Evolutionary conservation across 2,329 filamentous ascomycete species (phyloP).

Genomic region (Epichloe festucae): DNA sequence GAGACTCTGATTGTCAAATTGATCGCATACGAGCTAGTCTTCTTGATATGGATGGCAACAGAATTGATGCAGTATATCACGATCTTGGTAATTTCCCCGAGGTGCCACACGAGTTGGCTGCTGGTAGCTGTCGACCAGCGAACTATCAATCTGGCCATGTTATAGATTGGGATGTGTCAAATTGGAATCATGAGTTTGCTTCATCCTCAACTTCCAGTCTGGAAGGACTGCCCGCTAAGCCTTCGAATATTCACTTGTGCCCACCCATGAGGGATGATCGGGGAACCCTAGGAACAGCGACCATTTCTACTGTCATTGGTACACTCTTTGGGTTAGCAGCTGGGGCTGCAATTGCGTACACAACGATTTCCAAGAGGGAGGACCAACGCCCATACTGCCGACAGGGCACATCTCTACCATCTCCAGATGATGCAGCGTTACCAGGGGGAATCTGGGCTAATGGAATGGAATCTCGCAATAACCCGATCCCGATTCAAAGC

Average conservation of each 20-base stretch:
- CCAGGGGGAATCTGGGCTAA: too few relatives aligned
- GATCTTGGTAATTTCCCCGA: conserved; percentile 12
- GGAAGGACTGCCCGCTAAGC: background rate
- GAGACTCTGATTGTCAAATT: background rate
- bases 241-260: background rate
- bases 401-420: conserved; percentile 16
- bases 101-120: background rate
- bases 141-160: background rate
- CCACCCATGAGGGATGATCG: background rate
- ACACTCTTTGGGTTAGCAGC: conserved; percentile 69
- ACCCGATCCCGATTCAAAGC: background rate
- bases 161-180: background rate
- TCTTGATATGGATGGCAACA: conserved; percentile 72
- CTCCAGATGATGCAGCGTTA: background rate
- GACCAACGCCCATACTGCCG: conserved; percentile 29
- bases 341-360: conserved; percentile 51
- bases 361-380: conserved; percentile 42
- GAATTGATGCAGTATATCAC: conserved; percentile 59
- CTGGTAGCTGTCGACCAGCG: background rate
- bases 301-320: conserved; percentile 54
- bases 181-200: background rate
- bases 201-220: background rate
- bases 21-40: conserved; percentile 37
- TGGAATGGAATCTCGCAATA: too few relatives aligned
- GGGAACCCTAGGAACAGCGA: conserved; percentile 15